A percentile compares a stretch with the other conserved stretches of the same genome.
Conservation (phyloP, 2,329 filamentous ascomycete genomes). For the Fusarium redolens region DNA sequence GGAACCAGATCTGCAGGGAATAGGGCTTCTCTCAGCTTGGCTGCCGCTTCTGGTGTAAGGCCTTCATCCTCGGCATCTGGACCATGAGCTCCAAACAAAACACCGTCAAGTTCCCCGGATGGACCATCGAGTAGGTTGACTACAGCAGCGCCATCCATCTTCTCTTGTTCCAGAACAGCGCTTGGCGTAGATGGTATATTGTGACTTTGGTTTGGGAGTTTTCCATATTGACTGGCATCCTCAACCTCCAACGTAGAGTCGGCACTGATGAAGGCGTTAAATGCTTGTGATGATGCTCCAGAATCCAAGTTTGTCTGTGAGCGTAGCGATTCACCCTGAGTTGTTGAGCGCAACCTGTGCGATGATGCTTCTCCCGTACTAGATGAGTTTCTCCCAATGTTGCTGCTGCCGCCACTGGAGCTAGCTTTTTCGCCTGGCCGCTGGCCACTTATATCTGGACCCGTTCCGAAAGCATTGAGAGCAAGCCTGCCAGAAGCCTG, state of each 20-base stretch:
- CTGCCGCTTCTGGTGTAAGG: constrained; percentile 46
- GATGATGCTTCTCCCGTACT: constrained; percentile 39
- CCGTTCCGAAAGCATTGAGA: constrained; percentile 41
- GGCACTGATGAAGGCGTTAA: constrained; percentile 41
- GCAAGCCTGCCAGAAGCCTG: constrained; percentile 45
- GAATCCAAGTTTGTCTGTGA: constrained; percentile 33
- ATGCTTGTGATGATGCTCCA: constrained; percentile 48
- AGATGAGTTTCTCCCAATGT: constrained; percentile 22
- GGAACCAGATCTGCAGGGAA: constrained; percentile 45
- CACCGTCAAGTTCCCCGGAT: constrained; percentile 33
- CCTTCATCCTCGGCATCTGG: constrained; percentile 41
- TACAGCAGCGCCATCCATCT: constrained; percentile 54
- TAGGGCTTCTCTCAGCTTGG: constrained; percentile 52
- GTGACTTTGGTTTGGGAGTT: not conserved
- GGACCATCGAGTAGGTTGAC: constrained; percentile 51
- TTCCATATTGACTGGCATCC: not conserved
- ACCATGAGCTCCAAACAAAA: constrained; percentile 32
- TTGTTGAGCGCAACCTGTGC: constrained; percentile 29
- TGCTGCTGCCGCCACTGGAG: constrained; percentile 25
- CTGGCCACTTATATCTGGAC: constrained; percentile 28
- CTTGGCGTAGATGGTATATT: not conserved
- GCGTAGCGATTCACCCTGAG: constrained; percentile 28
- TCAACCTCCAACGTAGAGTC: constrained; percentile 23
- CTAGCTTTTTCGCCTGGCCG: constrained; percentile 37
- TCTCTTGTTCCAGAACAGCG: constrained; percentile 40